Percentiles rank a stretch among this genome's conserved stretches.
Evolutionary conservation across 257 asterid species (phyloP).

Genomic region (Przewalskia tangutica): DNA sequence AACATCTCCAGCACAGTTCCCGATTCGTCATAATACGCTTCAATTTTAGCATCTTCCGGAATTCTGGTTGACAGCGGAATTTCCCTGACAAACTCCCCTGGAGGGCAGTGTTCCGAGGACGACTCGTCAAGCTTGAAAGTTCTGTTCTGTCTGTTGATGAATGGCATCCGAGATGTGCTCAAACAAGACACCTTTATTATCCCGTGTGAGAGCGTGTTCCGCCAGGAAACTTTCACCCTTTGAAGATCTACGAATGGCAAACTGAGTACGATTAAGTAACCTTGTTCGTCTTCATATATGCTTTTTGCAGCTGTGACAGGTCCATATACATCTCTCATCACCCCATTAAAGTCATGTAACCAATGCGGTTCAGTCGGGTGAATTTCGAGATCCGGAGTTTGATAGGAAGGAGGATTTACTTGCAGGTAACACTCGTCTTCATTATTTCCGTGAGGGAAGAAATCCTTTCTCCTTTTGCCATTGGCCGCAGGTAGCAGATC

Average conservation of each 20-base stretch:
- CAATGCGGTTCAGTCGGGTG: conserved; percentile 53
- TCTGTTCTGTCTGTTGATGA: conserved; percentile 66
- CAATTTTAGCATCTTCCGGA: conserved; percentile 83
- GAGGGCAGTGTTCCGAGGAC: conserved; percentile 81
- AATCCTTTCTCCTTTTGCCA: conserved; percentile 60
- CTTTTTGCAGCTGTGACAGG: conserved; percentile 85
- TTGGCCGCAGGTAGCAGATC: conserved; percentile 39
- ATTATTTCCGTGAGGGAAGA: conserved; percentile 34
- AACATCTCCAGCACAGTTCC: conserved; percentile 76
- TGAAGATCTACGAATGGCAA: conserved; percentile 84
- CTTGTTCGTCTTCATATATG: conserved; percentile 67
- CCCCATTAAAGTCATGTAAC: conserved; percentile 66
- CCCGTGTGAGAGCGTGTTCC: conserved; percentile 67
- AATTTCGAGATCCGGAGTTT: conserved; percentile 45
- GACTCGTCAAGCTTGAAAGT: conserved; percentile 64
- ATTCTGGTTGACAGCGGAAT: conserved; percentile 75
- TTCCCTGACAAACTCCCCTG: conserved; percentile 86
- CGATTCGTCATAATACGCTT: conserved; percentile 73
- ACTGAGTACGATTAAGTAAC: conserved; percentile 59
- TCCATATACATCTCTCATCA: conserved; percentile 54
- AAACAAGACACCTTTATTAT: conserved; percentile 63
- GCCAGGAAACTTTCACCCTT: conserved; percentile 88
- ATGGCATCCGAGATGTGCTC: conserved; percentile 64
- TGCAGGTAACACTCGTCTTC: conserved; percentile 40
- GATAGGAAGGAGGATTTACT: conserved; percentile 28